Conservation (phyloP, 768 basidiomycete genomes). For the Hypholoma fasciculare region DNA sequence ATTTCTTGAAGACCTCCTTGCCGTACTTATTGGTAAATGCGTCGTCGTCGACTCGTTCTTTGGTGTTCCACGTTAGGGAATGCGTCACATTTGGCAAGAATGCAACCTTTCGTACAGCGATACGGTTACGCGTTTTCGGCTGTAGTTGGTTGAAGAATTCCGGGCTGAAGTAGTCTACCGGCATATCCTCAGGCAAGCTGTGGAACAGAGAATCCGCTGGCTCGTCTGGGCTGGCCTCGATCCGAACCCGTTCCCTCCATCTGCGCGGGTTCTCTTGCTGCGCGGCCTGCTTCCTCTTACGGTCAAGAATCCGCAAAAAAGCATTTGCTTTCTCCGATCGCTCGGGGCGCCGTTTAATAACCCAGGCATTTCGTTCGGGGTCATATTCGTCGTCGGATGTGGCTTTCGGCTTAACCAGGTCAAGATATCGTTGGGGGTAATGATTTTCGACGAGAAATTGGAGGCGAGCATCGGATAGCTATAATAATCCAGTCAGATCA, state of each 20-base stretch:
- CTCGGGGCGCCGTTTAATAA: slow-evolving; percentile 11
- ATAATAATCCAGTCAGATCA: not conserved
- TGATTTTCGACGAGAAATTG: slow-evolving; percentile 6
- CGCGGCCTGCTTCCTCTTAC: not conserved
- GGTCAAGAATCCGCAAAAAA: slow-evolving; percentile 9
- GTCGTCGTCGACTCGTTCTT: slow-evolving; percentile 1
- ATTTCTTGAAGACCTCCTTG: no score
- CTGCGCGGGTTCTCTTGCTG: no score
- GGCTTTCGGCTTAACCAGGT: slow-evolving; percentile 9
- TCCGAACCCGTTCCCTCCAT: slow-evolving; percentile 3
- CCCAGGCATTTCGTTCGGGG: slow-evolving; percentile 11
- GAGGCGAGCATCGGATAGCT: slow-evolving; percentile 5
- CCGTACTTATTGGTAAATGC: not conserved
- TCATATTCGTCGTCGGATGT: no score
- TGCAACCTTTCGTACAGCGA: not conserved
- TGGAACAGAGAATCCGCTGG: not conserved
- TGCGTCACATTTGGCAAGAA: not conserved
- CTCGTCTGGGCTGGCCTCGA: not conserved
- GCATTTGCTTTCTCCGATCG: slow-evolving; percentile 7
- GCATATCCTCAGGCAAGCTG: slow-evolving; percentile 7
- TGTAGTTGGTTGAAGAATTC: slow-evolving; percentile 14
- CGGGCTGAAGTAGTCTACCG: slow-evolving; percentile 17
- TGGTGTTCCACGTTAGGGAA: not conserved
- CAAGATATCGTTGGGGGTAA: slow-evolving; percentile 3
- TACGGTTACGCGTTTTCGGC: not conserved